Base-by-base conservation (phyloP, 2,329 filamentous ascomycete genomes). In the Dichotomopilus funicola region DNA sequence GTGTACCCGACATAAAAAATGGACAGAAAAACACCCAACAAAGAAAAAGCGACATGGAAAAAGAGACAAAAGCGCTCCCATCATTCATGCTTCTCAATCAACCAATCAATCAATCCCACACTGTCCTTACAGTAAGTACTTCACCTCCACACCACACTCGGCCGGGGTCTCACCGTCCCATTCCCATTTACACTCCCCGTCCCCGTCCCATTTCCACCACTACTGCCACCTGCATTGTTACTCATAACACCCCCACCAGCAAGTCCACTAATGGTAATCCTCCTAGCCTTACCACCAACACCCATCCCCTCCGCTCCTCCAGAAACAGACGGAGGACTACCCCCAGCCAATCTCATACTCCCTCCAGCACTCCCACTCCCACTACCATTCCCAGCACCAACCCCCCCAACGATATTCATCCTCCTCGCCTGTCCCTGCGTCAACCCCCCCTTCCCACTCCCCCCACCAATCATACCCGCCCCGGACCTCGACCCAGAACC, bases 371-470 rank as follows among this genome's bases (percentile, higher is more conserved):
- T 27, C 19, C 19, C 19, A 27, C 19, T 27, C 38, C 38, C 19
- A 34, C 35, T 53, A 59, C 54, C 54, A 63, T 60, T 60, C 64
- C 37, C 61, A 33, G 56, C 67, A 66, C 57, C 75, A 61, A 58
- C 71, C 74, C 11, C 72, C 73, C 38, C 75, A 27, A 27, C 73
- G 55, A 82, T 67, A 61, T 81, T 78, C 79, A 83, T 82, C 46
- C 80, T 73, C 51, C 80, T 69, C 27, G 79, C 80, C 63, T 83
- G 80, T 2, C 78, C 79, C 1, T 76, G 70, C 9, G 79, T 82
- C 59, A 83, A 72, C 3, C 63, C 54, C 33, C 19, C 51, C 80
- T 69, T 27, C 79, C 80, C 63, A 83, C 80, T 2, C 78, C 79
- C 1, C 76, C 70, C 9, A 79, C 82, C 59, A 83, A 72, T 3